Conservation (phyloP, 2,329 filamentous ascomycete species). For the Ceratocystis lukuohia region DNA sequence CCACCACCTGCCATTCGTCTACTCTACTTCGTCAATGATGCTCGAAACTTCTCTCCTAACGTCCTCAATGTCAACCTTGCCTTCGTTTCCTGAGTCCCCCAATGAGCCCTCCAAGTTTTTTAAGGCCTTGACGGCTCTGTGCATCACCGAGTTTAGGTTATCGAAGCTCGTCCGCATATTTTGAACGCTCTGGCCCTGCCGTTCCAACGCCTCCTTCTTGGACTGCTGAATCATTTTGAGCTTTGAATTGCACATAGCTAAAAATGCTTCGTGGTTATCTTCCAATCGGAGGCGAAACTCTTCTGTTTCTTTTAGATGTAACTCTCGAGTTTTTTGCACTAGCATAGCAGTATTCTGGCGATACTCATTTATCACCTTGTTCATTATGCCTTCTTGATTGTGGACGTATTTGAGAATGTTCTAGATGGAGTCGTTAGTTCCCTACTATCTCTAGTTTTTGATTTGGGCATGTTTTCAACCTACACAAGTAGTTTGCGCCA, state of each 20-base stretch:
- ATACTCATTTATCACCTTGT: conserved; percentile 14
- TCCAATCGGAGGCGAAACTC: conserved; percentile 2
- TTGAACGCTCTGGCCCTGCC: background rate
- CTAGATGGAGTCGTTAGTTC: conserved; percentile 4
- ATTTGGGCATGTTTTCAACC: background rate
- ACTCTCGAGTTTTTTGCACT: conserved; percentile 4
- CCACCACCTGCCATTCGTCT: background rate
- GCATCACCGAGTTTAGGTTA: conserved; percentile 2
- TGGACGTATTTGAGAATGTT: conserved; percentile 13
- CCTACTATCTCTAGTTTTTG: background rate
- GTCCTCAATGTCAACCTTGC: background rate
- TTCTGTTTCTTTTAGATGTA: conserved; percentile 10
- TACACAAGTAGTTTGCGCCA: conserved; percentile 14
- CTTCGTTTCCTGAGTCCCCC: background rate
- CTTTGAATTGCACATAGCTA: conserved; percentile 9
- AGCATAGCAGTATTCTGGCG: background rate
- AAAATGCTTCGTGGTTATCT: conserved; percentile 9
- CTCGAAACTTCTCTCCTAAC: conserved; percentile 9
- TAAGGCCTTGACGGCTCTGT: background rate
- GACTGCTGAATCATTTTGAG: conserved; percentile 3
- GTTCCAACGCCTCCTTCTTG: background rate
- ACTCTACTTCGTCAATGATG: conserved; percentile 6
- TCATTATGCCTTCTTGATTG: conserved; percentile 8
- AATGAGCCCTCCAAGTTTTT: conserved; percentile 6
- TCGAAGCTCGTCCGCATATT: background rate